phyloP scores from a whole-genome alignment of 306 rosid species.

The Hippophae gyantsensis region DNA sequence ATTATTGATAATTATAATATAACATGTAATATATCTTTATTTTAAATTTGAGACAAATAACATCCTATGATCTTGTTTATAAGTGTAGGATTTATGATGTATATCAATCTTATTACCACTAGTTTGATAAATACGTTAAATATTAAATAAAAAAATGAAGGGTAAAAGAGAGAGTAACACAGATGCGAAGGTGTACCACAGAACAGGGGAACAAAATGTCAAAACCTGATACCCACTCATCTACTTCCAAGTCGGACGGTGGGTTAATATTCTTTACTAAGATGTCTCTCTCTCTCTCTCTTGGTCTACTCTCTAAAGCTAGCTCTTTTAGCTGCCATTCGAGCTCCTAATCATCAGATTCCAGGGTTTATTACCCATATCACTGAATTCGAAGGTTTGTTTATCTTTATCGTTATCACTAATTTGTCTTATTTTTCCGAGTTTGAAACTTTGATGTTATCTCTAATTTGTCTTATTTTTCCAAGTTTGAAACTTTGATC shows the following conservation, averaged over 20 bases:
- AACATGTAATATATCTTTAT: too few relatives aligned
- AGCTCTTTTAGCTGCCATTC: slow-evolving; percentile 11
- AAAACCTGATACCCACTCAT: slow-evolving; percentile 6
- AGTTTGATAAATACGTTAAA: too few relatives aligned
- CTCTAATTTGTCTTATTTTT: not conserved
- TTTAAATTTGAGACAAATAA: too few relatives aligned
- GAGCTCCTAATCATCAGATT: slow-evolving; percentile 11
- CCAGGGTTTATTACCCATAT: slow-evolving; percentile 20
- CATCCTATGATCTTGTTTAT: too few relatives aligned
- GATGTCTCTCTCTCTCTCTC: not conserved
- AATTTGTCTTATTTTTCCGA: too few relatives aligned
- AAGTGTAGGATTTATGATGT: too few relatives aligned
- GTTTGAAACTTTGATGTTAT: too few relatives aligned
- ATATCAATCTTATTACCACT: too few relatives aligned
- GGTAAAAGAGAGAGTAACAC: slow-evolving; percentile 1
- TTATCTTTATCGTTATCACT: too few relatives aligned
- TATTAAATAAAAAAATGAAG: too few relatives aligned
- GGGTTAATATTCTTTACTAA: slow-evolving; percentile 14
- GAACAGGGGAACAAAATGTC: slow-evolving; percentile 1
- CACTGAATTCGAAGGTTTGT: slow-evolving; percentile 9
- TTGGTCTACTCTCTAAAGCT: not conserved
- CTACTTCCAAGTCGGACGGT: slow-evolving; percentile 6
- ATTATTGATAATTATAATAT: too few relatives aligned
- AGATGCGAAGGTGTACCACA: slow-evolving; percentile 14
- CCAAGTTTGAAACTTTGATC: not conserved